Evolutionary conservation across 305 asterid species (phyloP).

Genomic region (Striga hermonthica): DNA sequence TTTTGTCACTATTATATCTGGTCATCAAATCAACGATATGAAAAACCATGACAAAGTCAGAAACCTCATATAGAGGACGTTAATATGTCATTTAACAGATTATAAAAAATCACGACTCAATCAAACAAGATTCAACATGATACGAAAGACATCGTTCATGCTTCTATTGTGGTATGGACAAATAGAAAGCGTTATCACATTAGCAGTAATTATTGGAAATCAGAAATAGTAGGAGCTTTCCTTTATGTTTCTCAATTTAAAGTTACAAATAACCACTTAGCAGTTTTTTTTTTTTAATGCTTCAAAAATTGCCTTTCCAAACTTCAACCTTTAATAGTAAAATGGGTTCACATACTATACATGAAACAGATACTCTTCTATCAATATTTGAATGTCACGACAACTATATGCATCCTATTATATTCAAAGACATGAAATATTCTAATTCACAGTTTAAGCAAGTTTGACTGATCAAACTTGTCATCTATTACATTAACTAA

Average conservation of each 20-base stretch:
- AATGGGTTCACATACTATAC: not conserved
- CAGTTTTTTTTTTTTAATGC: not conserved
- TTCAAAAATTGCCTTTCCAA: not conserved
- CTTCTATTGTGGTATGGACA: not conserved
- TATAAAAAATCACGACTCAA: not conserved
- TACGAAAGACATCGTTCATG: not conserved
- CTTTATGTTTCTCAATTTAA: not conserved
- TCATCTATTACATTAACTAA: not conserved
- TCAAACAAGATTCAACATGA: not conserved
- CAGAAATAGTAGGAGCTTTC: not conserved
- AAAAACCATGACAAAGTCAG: not conserved
- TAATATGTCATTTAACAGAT: not conserved
- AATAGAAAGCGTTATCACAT: not conserved
- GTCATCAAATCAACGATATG: slow-evolving; percentile 15
- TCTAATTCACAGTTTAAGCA: not conserved
- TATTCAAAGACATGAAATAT: not conserved
- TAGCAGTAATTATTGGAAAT: not conserved
- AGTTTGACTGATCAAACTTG: too few relatives aligned
- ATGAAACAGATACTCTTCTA: not conserved
- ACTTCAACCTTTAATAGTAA: not conserved
- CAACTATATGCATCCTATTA: not conserved
- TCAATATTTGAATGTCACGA: not conserved
- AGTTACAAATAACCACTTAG: not conserved
- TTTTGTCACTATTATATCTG: slow-evolving; percentile 7
- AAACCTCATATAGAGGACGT: not conserved